phyloP scores from a whole-genome alignment of 2,329 filamentous ascomycete species.

The Scedosporium apiospermum region DNA sequence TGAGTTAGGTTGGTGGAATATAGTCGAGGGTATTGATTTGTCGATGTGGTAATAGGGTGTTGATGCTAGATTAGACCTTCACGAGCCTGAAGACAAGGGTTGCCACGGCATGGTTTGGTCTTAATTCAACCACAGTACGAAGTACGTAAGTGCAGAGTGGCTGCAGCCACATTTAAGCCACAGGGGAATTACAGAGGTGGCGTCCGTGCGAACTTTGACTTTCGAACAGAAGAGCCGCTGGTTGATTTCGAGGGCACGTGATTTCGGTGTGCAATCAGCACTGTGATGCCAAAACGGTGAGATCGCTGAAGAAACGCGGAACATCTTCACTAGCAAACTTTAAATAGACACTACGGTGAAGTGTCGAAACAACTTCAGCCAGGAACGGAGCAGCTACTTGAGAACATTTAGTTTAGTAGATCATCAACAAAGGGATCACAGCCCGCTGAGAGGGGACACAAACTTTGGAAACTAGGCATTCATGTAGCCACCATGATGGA shows the following conservation, averaged over 20 bases:
- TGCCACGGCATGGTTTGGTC: background rate
- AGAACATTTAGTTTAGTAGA: no score
- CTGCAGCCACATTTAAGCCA: background rate
- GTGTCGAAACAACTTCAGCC: background rate
- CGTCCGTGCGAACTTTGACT: background rate
- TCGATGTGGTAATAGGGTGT: conserved; percentile 4
- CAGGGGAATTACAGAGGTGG: background rate
- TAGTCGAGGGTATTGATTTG: background rate
- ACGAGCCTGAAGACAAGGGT: conserved; percentile 6
- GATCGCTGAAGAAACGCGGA: background rate
- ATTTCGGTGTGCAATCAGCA: background rate
- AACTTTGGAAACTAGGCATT: no score
- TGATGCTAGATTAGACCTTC: conserved; percentile 2
- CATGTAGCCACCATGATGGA: no score
- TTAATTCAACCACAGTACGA: background rate
- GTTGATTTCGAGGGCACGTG: background rate
- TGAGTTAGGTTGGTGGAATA: background rate
- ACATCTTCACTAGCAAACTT: background rate
- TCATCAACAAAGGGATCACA: no score
- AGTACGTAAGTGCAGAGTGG: background rate
- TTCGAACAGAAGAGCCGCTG: background rate
- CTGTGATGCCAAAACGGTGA: no score
- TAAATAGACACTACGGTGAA: background rate
- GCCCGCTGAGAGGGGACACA: no score
- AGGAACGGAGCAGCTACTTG: background rate